These are phyloP conservation scores for Lachancea fermentati DNA, from an alignment of 805 yeast species.

Conservation along the genomic window DNA sequence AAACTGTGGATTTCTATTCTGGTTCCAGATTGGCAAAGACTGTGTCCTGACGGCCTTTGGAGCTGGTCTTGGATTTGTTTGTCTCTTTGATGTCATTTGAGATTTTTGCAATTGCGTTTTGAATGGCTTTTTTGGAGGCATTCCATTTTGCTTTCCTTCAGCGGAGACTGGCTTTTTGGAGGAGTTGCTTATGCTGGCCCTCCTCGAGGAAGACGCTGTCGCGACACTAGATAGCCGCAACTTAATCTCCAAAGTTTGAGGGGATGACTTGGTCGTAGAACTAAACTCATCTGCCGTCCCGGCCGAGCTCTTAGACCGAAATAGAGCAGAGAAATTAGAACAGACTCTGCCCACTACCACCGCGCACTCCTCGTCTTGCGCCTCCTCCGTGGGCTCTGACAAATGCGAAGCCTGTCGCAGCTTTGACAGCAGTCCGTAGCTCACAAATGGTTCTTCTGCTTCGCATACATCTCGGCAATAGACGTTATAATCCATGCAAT, in stretches of 20 bases:
- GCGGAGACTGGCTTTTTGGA: not conserved
- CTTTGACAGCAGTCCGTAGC: slow-evolving; percentile 30
- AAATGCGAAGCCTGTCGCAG: slow-evolving; percentile 17
- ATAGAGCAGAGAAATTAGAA: slow-evolving; percentile 31
- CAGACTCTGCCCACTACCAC: slow-evolving; percentile 33
- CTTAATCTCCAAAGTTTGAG: slow-evolving; percentile 32
- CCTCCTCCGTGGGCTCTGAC: slow-evolving; percentile 6
- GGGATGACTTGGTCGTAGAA: not conserved
- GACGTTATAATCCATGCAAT: slow-evolving; percentile 29
- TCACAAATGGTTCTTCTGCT: slow-evolving; percentile 32
- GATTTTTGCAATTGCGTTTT: slow-evolving; percentile 5
- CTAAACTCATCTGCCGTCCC: not conserved
- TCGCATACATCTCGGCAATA: slow-evolving; percentile 33
- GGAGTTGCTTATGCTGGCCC: slow-evolving; percentile 9
- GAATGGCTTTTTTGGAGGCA: slow-evolving; percentile 2
- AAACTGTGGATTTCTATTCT: slow-evolving; percentile 15
- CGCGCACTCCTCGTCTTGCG: slow-evolving; percentile 19
- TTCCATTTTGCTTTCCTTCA: not conserved
- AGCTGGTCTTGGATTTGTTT: slow-evolving; percentile 41
- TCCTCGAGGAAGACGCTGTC: slow-evolving; percentile 10
- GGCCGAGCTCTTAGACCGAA: slow-evolving; percentile 16
- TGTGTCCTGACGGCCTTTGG: slow-evolving; percentile 43
- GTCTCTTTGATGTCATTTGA: slow-evolving; percentile 20
- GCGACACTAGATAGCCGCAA: slow-evolving; percentile 28
- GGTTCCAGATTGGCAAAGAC: slow-evolving; percentile 38